Evolutionary conservation across 1,139 yeast species (phyloP), one percentile per base, ranked within the genome.

Genomic region (Casaregolazyma suthepensis): DNA sequence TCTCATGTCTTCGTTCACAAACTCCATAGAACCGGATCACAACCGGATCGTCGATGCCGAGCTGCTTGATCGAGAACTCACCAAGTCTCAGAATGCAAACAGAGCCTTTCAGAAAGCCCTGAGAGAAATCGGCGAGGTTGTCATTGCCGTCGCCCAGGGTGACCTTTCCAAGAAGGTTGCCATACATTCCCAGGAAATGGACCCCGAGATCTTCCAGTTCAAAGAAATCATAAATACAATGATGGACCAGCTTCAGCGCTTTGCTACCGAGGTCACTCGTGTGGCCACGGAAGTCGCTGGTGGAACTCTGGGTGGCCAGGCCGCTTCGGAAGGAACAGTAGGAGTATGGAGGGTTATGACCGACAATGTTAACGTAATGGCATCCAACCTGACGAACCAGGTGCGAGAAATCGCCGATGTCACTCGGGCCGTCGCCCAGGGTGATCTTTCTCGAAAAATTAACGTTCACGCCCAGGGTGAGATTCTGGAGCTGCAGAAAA

Each of bases 281-380:
- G 89, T 87, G 18, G 95, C 96, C 45, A 86, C 91, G 10, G 94
- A 87, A 63, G 96, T 87, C 31, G 93, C 96, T 40, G 87, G 87
- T 63, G 96, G 96, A 58, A 87, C 87, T 57, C 75, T 87, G 50
- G 96, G 96, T 60, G 96, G 96, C 38, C 94, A 86, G 66, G 95
- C 93, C 38, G 86, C 84, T 63, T 85, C 84, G 57, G 87, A 83
- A 56, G 91, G 90, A 7, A 83, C 91, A 0, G 89, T 85, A 3
- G 96, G 96, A 17, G 86, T 86, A 54, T 87, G 96, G 96, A 78
- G 91, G 63, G 82, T 87, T 29, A 77, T 87, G 53, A 87, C 94
- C 19, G 91, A 87, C 63, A 87, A 87, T 62, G 91, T 87, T 62
- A 87, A 87, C 67, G 85, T 87, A 56, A 87, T 87, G 96, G 96